Evolutionary conservation across 1,284 basidiomycete genomes (phyloP), one percentile per base, ranked within the genome.

Genomic region (Naganishia sp.): DNA sequence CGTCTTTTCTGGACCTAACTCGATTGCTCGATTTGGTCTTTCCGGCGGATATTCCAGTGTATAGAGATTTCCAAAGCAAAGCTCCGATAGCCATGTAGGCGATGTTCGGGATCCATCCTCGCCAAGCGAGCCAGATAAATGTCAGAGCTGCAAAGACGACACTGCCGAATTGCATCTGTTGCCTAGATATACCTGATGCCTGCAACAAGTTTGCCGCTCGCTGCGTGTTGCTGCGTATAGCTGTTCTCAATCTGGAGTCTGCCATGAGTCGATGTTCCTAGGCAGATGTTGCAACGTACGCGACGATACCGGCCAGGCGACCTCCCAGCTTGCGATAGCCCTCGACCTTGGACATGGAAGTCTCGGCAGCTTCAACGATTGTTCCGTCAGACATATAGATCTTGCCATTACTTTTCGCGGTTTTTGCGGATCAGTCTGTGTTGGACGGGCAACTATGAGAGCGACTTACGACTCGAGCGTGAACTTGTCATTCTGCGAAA

Each of bases 301-400:
- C 58, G 39, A 42, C 49, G 7, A 50, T 28, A 25, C 58, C 58
- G 35, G 50, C 47, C 1, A 61, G 28, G 17, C 58, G 58, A 10
- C 25, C n/a, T 4, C 58, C 58, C 35, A 61, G n/a, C 41, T 61
- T 61, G 31, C 47, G 39, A n/a, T 61, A 61, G 21, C 47, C 47
- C 15, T 25, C 17, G 15, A 61, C 58, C 13, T 32, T 47, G 11
- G 58, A 35, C 58, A 61, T 51, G 23, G 58, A 51, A 13, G 58
- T 61, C 10, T 61, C 47, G 10, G 31, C 41, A 25, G 13, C 41
- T 17, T 43, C 11, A 23, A 61, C 42, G 31, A 35, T 41, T 9
- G 17, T 39, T 11, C 58, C 58, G 39, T 50, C 41, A 25, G 47
- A 51, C 11, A 61, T 18, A 46, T 39, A 41, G 3, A 51, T 31